These are phyloP conservation scores for Pythium insidiosum DNA, from an alignment of 352 stramenopile genomes.

Conservation along the genomic window DNA sequence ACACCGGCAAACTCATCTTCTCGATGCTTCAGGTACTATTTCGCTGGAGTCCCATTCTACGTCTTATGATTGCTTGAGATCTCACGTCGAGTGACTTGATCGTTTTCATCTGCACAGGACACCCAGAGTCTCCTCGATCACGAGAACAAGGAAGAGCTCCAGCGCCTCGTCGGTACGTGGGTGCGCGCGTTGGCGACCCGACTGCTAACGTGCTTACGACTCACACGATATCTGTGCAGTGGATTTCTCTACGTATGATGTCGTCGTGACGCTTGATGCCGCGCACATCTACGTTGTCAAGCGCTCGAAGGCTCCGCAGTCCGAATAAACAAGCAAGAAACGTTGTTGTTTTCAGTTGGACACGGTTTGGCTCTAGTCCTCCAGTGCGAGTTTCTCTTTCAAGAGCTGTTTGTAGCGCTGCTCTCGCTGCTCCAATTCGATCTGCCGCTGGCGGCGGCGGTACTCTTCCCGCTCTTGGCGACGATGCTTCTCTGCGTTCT, in stretches of 20 bases:
- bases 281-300: conserved; percentile 74
- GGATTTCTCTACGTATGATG: conserved; percentile 58
- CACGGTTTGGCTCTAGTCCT: conserved; percentile 14
- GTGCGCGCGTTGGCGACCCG: too few relatives aligned
- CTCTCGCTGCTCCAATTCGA: conserved; percentile 58
- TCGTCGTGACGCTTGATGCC: conserved; percentile 52
- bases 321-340: conserved; percentile 3
- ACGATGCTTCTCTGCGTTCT: conserved; percentile 87
- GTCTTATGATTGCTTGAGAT: too few relatives aligned
- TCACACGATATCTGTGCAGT: too few relatives aligned
- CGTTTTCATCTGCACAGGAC: too few relatives aligned
- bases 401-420: conserved; percentile 63
- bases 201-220: too few relatives aligned
- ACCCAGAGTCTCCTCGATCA: too few relatives aligned
- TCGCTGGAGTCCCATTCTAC: too few relatives aligned
- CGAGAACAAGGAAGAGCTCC: conserved; percentile 52
- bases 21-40: conserved; percentile 56
- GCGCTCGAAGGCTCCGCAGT: conserved; percentile 21
- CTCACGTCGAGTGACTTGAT: too few relatives aligned
- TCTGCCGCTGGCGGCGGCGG: conserved; percentile 48
- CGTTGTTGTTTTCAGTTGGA: background rate
- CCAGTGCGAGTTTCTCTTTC: conserved; percentile 75
- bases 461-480: conserved; percentile 87
- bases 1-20: conserved; percentile 47
- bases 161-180: conserved; percentile 51